Conservation (phyloP, 768 basidiomycete species). For the Epithele typhae region DNA sequence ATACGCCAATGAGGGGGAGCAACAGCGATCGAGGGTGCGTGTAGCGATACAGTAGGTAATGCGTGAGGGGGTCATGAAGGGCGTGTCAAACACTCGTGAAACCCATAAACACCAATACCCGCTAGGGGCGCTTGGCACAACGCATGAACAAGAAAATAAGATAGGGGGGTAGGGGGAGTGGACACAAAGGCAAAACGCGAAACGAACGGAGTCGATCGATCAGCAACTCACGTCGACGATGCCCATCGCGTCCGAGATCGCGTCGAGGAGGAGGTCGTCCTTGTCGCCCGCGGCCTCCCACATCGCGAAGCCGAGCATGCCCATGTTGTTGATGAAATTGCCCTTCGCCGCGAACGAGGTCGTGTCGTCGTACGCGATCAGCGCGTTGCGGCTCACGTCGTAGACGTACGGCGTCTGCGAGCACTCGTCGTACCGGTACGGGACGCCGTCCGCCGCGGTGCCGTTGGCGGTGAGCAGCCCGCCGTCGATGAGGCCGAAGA, state of each 20-base stretch:
- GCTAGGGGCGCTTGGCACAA: neutral
- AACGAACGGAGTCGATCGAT: neutral
- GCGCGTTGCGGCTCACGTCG: slow-evolving; percentile 22
- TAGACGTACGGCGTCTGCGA: slow-evolving; percentile 34
- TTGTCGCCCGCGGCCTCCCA: slow-evolving; percentile 43
- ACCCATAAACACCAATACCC: slow-evolving; percentile 1
- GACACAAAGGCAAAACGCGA: neutral
- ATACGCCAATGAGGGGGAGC: slow-evolving; percentile 6
- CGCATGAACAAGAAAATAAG: slow-evolving; percentile 4
- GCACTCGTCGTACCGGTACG: slow-evolving; percentile 33
- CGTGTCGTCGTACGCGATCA: slow-evolving; percentile 33
- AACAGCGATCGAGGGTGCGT: slow-evolving; percentile 2
- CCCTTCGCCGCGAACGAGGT: slow-evolving; percentile 37
- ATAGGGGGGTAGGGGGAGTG: neutral
- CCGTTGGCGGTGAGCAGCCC: slow-evolving; percentile 52
- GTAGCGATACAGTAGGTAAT: slow-evolving; percentile 9
- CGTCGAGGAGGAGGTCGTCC: slow-evolving; percentile 50
- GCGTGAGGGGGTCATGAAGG: slow-evolving; percentile 4
- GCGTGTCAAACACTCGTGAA: neutral
- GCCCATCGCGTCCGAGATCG: slow-evolving; percentile 36
- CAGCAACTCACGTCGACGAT: slow-evolving; percentile 19
- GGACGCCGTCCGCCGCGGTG: slow-evolving; percentile 42
- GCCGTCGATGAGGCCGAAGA: slow-evolving; percentile 52
- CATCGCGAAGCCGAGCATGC: slow-evolving; percentile 41
- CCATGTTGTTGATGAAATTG: slow-evolving; percentile 29